These are phyloP conservation scores for Saccharomyces hybrid DNA, from an alignment of 1,139 yeast genomes.

Conservation along the genomic window DNA sequence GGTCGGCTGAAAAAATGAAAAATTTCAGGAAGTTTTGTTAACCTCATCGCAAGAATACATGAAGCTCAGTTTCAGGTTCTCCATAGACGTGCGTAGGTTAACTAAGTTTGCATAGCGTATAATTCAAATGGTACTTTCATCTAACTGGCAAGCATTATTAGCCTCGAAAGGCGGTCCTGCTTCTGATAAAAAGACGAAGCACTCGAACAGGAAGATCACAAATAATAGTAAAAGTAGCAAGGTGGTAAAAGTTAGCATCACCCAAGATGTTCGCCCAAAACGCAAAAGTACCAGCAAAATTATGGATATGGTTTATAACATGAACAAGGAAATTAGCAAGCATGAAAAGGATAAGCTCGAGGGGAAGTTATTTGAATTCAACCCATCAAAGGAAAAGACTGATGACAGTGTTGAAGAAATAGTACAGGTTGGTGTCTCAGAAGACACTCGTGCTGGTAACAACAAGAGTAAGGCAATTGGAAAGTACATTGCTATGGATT, in stretches of 20 bases:
- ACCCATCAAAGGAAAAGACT: not conserved
- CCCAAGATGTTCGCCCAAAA: not conserved
- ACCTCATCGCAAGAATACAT: not conserved
- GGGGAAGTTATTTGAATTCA: conserved; percentile 22
- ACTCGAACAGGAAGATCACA: conserved; percentile 6
- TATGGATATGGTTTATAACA: conserved; percentile 28
- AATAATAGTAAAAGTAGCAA: conserved; percentile 1
- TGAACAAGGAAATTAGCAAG: conserved; percentile 26
- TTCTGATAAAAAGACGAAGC: not conserved
- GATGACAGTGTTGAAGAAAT: conserved; percentile 1
- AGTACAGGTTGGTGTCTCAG: conserved; percentile 1
- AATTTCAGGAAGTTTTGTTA: conserved; percentile 1
- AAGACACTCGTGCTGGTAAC: conserved; percentile 8
- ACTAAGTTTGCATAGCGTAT: not conserved
- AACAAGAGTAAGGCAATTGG: conserved; percentile 43
- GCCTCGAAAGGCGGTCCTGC: not conserved
- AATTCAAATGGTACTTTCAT: conserved; percentile 27
- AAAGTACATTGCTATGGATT: conserved; percentile 73
- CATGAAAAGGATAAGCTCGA: conserved; percentile 20
- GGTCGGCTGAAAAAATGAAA: conserved; percentile 2
- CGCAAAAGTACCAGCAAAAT: conserved; percentile 13
- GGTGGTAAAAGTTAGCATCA: not conserved
- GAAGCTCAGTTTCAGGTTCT: conserved; percentile 1
- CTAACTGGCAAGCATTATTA: conserved; percentile 29
- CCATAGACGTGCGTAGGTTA: not conserved